phyloP scores from a whole-genome alignment of 116 monocot genomes.

The Phalaenopsis hybrid region DNA sequence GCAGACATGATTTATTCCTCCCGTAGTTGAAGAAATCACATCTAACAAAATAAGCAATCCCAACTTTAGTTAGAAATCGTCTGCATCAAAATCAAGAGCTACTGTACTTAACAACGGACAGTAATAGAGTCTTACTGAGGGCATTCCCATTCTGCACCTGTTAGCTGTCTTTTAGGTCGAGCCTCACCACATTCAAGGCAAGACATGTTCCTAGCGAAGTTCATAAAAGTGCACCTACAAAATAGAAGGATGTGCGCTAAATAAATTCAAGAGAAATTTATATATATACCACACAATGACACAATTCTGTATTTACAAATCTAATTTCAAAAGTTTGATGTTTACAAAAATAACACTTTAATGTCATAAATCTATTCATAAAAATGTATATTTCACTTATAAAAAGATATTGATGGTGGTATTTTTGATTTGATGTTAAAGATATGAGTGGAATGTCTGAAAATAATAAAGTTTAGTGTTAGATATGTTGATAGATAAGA shows the following conservation, averaged over 20 bases:
- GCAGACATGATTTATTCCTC: slow-evolving; percentile 77
- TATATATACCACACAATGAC: too few species aligned
- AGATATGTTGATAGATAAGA: too few species aligned
- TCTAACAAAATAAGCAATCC: slow-evolving; percentile 21
- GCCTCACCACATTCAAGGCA: slow-evolving; percentile 79
- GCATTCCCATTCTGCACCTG: slow-evolving; percentile 95
- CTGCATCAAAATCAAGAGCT: not conserved
- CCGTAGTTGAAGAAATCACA: slow-evolving; percentile 88
- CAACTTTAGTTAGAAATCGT: not conserved
- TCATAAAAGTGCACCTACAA: slow-evolving; percentile 90
- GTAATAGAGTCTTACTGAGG: slow-evolving; percentile 63
- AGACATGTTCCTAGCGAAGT: slow-evolving; percentile 70
- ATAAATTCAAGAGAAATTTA: not conserved
- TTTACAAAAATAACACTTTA: too few species aligned
- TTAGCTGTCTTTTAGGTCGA: slow-evolving; percentile 62
- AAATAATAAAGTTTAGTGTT: too few species aligned
- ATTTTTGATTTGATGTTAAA: too few species aligned
- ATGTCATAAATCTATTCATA: too few species aligned
- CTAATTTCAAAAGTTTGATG: too few species aligned
- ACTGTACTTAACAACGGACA: not conserved
- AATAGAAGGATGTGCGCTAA: slow-evolving; percentile 3
- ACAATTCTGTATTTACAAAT: too few species aligned
- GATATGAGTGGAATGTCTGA: too few species aligned
- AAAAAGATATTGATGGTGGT: too few species aligned
- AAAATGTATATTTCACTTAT: too few species aligned